Percentiles rank a stretch among this genome's conserved stretches.
Conservation (phyloP, 2,329 filamentous ascomycete species). For the Rhynchosporium agropyri region DNA sequence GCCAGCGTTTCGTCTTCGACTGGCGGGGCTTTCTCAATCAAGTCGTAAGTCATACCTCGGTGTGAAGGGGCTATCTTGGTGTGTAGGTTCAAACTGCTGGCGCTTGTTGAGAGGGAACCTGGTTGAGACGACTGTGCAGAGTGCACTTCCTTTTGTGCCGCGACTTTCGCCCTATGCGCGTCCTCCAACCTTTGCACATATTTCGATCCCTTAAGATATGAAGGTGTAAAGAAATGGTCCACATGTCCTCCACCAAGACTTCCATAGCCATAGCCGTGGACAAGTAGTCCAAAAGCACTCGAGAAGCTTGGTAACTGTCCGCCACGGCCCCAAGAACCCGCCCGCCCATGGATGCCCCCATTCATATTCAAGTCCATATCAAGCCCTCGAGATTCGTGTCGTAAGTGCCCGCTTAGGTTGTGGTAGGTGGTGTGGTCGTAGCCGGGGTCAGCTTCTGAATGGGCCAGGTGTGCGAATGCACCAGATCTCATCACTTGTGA, state of each 20-base stretch:
- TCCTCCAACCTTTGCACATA: slow-evolving; percentile 78
- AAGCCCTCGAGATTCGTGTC: slow-evolving; percentile 35
- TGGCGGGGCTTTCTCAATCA: slow-evolving; percentile 73
- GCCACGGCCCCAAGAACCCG: slow-evolving; percentile 37
- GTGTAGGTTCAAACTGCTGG: slow-evolving; percentile 56
- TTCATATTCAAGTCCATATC: slow-evolving; percentile 39
- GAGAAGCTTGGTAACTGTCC: slow-evolving; percentile 42
- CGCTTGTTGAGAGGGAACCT: slow-evolving; percentile 55
- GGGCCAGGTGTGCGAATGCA: slow-evolving; percentile 40
- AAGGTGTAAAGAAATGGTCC: slow-evolving; percentile 74
- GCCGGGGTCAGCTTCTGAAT: slow-evolving; percentile 34
- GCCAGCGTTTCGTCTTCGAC: slow-evolving; percentile 63
- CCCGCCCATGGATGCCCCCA: slow-evolving; percentile 31
- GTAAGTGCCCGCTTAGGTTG: slow-evolving; percentile 28
- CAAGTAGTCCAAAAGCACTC: slow-evolving; percentile 40
- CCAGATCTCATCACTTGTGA: slow-evolving; percentile 34
- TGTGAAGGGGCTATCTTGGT: slow-evolving; percentile 64
- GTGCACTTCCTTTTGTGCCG: slow-evolving; percentile 49
- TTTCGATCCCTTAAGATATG: slow-evolving; percentile 77
- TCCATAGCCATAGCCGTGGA: slow-evolving; percentile 37
- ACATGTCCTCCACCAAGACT: slow-evolving; percentile 29
- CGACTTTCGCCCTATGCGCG: slow-evolving; percentile 63
- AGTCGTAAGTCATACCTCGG: slow-evolving; percentile 78
- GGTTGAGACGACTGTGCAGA: slow-evolving; percentile 49
- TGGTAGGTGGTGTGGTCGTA: slow-evolving; percentile 37